phyloP scores from a whole-genome alignment of 192 early-diverging fungal species.

The Gryganskiella cystojenkinii region DNA sequence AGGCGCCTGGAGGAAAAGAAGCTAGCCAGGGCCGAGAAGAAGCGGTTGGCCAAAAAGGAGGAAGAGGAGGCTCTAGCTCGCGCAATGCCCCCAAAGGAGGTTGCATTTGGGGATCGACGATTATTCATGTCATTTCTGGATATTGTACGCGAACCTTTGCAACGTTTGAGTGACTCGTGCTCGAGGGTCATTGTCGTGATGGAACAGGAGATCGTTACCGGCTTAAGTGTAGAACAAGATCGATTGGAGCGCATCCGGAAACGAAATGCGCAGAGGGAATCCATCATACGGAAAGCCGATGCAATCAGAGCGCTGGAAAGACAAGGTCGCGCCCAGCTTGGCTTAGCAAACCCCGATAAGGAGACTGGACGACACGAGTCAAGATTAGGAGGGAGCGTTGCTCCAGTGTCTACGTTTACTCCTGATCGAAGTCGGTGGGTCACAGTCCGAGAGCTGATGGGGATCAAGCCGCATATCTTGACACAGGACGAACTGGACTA shows the following conservation, averaged over 20 bases:
- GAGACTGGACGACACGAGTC: no score
- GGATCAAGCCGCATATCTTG: not conserved
- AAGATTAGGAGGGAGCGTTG: no score
- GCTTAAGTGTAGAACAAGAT: conserved; percentile 10
- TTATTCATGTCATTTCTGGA: conserved; percentile 53
- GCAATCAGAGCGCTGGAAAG: no score
- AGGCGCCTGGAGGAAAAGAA: not conserved
- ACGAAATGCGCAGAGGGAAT: not conserved
- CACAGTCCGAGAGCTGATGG: no score
- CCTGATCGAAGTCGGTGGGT: no score
- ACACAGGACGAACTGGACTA: not conserved
- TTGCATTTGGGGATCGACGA: conserved; percentile 42
- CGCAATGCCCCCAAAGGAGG: conserved; percentile 36
- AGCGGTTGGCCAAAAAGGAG: not conserved
- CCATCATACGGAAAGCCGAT: not conserved
- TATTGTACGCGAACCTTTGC: conserved; percentile 51
- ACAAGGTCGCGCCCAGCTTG: no score
- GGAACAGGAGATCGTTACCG: conserved; percentile 5
- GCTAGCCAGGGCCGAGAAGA: conserved; percentile 2
- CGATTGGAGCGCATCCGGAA: conserved; percentile 1
- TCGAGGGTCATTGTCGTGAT: conserved; percentile 3
- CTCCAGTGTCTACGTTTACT: no score
- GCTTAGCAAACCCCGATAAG: no score
- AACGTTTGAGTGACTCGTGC: conserved; percentile 46
- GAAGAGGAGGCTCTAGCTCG: not conserved